These are phyloP conservation scores for Colletotrichum trifolii DNA, from an alignment of 2,329 filamentous ascomycete species.

Conservation along the genomic window DNA sequence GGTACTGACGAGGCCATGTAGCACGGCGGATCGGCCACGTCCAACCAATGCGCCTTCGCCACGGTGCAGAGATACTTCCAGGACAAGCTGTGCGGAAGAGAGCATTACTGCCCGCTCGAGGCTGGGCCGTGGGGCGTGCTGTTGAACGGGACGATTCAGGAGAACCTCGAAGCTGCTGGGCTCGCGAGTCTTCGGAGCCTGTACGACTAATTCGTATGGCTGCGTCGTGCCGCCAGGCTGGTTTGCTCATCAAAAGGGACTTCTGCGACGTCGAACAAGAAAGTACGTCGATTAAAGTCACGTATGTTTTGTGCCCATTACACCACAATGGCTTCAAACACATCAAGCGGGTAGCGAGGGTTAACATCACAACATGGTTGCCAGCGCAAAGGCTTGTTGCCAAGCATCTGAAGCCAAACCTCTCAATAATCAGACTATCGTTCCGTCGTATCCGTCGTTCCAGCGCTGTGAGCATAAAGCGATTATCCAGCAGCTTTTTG, in stretches of 20 bases:
- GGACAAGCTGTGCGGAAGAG: constrained; percentile 2
- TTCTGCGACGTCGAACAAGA: no score
- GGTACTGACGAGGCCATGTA: not conserved
- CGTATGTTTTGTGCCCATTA: no score
- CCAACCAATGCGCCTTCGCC: not conserved
- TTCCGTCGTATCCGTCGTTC: not conserved
- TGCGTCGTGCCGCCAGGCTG: no score
- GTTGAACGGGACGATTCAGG: constrained; percentile 2
- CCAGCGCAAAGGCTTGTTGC: no score
- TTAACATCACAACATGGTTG: no score
- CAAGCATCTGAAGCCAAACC: no score
- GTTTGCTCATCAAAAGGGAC: no score
- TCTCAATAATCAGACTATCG: not conserved
- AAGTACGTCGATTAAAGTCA: no score
- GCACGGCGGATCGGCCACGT: not conserved
- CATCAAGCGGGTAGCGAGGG: no score
- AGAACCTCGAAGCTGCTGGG: not conserved
- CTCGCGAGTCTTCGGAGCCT: not conserved
- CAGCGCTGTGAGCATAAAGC: no score
- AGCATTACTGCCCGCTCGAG: constrained; percentile 11
- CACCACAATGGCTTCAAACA: no score
- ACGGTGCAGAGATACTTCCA: constrained; percentile 11
- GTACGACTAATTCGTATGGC: not conserved
- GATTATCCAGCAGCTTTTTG: constrained; percentile 4
- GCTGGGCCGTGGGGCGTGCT: not conserved